Conservation (phyloP, 495 filamentous ascomycete genomes). For the Pyrenula aspistea region DNA sequence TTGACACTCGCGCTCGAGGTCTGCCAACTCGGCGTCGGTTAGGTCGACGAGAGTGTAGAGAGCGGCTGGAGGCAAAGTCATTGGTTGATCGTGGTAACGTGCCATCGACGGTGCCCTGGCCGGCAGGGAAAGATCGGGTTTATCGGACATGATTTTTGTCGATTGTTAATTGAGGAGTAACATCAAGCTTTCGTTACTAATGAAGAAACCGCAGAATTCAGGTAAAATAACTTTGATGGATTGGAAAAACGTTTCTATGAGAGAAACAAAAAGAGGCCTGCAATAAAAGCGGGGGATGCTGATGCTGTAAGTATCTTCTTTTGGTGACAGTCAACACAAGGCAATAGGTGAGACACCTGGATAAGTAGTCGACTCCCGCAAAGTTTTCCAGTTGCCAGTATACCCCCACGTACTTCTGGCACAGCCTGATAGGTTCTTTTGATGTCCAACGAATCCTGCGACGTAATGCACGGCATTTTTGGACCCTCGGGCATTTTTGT, state of each 20-base stretch:
- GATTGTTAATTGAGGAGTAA: not conserved
- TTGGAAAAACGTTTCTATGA: not conserved
- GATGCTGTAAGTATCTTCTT: not conserved
- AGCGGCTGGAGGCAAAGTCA: not conserved
- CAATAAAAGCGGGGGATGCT: not conserved
- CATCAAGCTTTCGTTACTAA: not conserved
- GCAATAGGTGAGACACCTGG: not conserved
- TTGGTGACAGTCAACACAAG: not conserved
- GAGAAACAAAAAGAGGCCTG: not conserved
- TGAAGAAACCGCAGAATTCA: not conserved
- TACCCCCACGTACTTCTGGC: no score
- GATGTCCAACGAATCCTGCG: no score
- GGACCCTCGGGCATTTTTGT: no score
- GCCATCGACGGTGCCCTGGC: not conserved
- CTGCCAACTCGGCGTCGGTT: not conserved
- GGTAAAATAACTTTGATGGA: not conserved
- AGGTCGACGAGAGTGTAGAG: not conserved
- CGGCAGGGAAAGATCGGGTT: not conserved
- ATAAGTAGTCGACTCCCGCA: not conserved
- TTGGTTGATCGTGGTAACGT: not conserved
- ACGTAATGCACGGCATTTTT: no score
- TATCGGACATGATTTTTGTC: not conserved
- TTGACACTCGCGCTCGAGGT: not conserved
- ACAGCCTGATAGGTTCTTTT: no score
- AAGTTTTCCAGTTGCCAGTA: no score